Evolutionary conservation across 1,284 basidiomycete genomes (phyloP).

Genomic region (Moniliella sp.): DNA sequence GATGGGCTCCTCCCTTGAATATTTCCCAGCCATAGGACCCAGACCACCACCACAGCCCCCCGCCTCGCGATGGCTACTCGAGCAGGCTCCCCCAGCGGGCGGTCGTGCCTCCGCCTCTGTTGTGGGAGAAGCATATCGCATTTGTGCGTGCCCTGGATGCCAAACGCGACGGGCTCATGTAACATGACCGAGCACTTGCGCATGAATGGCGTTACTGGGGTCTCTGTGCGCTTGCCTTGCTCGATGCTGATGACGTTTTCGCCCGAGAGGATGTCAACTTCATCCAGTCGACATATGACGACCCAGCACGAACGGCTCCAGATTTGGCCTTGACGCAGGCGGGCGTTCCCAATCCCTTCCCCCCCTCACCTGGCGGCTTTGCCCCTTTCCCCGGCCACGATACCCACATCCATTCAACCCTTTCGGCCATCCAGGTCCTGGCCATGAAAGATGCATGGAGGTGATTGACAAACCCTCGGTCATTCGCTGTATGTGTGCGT

Average conservation of each 20-base stretch:
- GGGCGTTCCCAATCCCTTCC: too few species aligned
- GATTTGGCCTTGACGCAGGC: too few species aligned
- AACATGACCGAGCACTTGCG: conserved; percentile 81
- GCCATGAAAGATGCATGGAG: conserved; percentile 61
- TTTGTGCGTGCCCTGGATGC: too few species aligned
- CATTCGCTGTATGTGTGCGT: neutral
- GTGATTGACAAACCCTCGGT: conserved; percentile 36
- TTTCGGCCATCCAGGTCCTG: conserved; percentile 78
- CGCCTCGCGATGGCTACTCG: too few species aligned
- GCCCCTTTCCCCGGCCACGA: conserved; percentile 81
- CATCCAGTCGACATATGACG: conserved; percentile 67
- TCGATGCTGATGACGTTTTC: conserved; percentile 58
- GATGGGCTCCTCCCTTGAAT: too few species aligned
- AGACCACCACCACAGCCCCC: too few species aligned
- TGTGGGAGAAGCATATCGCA: too few species aligned
- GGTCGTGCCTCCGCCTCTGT: too few species aligned
- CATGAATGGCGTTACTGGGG: conserved; percentile 96
- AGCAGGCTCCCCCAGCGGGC: too few species aligned
- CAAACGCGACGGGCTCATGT: conserved; percentile 40
- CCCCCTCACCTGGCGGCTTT: conserved; percentile 69
- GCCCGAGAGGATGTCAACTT: conserved; percentile 60
- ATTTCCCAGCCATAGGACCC: too few species aligned
- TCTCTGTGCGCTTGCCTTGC: conserved; percentile 58
- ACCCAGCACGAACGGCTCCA: too few species aligned
- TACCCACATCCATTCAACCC: conserved; percentile 62